phyloP scores from a whole-genome alignment of 1,284 basidiomycete genomes.

The Irpex rosettiformis region DNA sequence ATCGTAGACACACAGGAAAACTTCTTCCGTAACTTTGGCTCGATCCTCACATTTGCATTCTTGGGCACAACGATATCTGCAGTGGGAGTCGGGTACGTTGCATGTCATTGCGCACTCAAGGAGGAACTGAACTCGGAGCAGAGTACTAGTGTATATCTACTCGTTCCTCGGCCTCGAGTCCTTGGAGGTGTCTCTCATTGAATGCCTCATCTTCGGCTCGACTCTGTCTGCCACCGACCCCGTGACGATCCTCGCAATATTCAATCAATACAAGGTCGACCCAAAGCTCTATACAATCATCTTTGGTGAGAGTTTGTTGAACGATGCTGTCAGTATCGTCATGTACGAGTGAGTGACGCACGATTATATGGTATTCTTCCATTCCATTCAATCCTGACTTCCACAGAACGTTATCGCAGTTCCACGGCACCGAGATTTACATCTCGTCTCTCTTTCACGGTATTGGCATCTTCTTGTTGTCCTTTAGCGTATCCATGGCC shows the following conservation, averaged over 20 bases:
- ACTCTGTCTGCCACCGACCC: constrained; percentile 98
- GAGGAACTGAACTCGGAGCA: constrained; percentile 54
- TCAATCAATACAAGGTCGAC: constrained; percentile 98
- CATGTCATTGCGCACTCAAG: not conserved
- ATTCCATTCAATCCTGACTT: not conserved
- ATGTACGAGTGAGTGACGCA: constrained; percentile 93
- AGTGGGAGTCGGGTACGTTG: constrained; percentile 87
- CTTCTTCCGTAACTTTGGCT: constrained; percentile 97
- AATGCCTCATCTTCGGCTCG: constrained; percentile 96
- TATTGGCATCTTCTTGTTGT: constrained; percentile 93
- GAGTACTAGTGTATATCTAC: constrained; percentile 94
- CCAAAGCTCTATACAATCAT: constrained; percentile 98
- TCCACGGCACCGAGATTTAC: constrained; percentile 89
- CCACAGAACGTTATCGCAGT: constrained; percentile 82
- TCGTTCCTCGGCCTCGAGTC: constrained; percentile 89
- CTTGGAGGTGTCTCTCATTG: constrained; percentile 76
- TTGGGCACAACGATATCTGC: constrained; percentile 96
- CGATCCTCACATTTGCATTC: constrained; percentile 96
- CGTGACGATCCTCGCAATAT: constrained; percentile 97
- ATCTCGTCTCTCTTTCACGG: constrained; percentile 91
- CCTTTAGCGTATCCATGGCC: constrained; percentile 92
- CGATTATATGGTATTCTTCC: not conserved
- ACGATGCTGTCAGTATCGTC: constrained; percentile 99
- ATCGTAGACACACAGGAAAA: constrained; percentile 64
- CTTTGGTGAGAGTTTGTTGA: constrained; percentile 95